phyloP scores from a whole-genome alignment of 2,329 filamentous ascomycete species.

The Penicillium paneum region DNA sequence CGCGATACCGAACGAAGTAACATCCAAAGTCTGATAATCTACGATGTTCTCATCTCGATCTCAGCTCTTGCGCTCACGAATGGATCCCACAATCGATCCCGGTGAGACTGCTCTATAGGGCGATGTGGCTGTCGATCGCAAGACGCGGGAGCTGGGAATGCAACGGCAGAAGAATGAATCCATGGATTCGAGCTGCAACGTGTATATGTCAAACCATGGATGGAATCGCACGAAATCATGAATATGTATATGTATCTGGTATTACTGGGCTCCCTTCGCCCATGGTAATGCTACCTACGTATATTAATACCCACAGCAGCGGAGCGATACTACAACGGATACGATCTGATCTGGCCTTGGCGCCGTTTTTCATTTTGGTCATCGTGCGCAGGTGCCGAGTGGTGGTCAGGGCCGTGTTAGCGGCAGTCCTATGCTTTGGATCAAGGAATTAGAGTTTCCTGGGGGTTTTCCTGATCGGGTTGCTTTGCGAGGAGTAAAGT shows the following conservation, averaged over 20 bases:
- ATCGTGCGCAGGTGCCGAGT: slow-evolving; percentile 9
- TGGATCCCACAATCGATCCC: slow-evolving; percentile 8
- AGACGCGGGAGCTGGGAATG: slow-evolving; percentile 18
- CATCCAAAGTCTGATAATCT: not conserved
- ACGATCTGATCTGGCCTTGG: slow-evolving; percentile 6
- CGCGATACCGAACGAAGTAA: not conserved
- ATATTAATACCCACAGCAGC: not conserved
- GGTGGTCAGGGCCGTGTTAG: slow-evolving; percentile 17
- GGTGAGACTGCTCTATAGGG: slow-evolving; percentile 9
- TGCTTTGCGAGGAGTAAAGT: too few species aligned
- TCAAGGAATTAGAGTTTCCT: not conserved
- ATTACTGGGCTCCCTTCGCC: not conserved
- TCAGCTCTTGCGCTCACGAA: not conserved
- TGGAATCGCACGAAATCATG: not conserved
- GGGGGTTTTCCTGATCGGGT: not conserved
- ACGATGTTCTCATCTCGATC: not conserved
- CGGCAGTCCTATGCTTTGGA: slow-evolving; percentile 6
- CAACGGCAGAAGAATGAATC: slow-evolving; percentile 15
- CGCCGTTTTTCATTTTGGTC: slow-evolving; percentile 4
- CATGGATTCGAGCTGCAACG: slow-evolving; percentile 2
- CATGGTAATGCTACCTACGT: not conserved
- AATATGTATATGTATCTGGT: not conserved
- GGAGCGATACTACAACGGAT: slow-evolving; percentile 3
- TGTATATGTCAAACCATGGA: not conserved
- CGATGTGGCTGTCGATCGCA: slow-evolving; percentile 16